Evolutionary conservation across 306 rosid genomes (phyloP).

Genomic region (Citrullus amarus): DNA sequence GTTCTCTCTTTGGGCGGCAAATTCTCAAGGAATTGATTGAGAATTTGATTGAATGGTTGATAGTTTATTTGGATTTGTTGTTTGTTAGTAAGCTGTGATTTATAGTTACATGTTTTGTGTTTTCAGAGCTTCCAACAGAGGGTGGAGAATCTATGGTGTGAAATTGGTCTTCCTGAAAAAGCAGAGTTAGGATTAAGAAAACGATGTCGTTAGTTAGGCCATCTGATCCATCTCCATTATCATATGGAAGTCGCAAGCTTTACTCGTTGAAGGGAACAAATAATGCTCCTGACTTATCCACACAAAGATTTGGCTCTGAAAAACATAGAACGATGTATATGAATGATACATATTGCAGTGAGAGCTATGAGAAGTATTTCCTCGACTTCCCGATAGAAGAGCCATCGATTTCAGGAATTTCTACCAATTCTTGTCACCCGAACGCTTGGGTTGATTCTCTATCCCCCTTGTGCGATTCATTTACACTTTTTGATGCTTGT

Average conservation of each 20-base stretch:
- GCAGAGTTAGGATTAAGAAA: conserved; percentile 16
- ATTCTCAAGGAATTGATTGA: neutral
- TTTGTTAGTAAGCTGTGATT: neutral
- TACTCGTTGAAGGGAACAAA: conserved; percentile 51
- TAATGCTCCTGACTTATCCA: conserved; percentile 32
- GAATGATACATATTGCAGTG: conserved; percentile 45
- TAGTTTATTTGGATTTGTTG: neutral
- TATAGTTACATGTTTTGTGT: neutral
- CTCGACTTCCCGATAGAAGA: conserved; percentile 61
- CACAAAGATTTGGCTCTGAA: conserved; percentile 37
- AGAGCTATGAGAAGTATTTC: conserved; percentile 79
- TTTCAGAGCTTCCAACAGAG: neutral
- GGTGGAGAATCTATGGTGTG: conserved; percentile 9
- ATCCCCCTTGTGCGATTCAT: conserved; percentile 8
- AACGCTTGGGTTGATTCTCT: conserved; percentile 28
- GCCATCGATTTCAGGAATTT: conserved; percentile 39
- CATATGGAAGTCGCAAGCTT: conserved; percentile 53
- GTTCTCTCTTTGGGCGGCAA: neutral
- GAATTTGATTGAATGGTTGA: neutral
- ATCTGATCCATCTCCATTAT: conserved; percentile 35
- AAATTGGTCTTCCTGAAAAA: conserved; percentile 10
- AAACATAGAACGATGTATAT: conserved; percentile 29
- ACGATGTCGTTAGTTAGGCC: conserved; percentile 66
- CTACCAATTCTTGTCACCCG: conserved; percentile 39
- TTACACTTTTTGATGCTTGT: conserved; percentile 16